Conservation (phyloP, 306 rosid species). For the Begonia fuchsioides region DNA sequence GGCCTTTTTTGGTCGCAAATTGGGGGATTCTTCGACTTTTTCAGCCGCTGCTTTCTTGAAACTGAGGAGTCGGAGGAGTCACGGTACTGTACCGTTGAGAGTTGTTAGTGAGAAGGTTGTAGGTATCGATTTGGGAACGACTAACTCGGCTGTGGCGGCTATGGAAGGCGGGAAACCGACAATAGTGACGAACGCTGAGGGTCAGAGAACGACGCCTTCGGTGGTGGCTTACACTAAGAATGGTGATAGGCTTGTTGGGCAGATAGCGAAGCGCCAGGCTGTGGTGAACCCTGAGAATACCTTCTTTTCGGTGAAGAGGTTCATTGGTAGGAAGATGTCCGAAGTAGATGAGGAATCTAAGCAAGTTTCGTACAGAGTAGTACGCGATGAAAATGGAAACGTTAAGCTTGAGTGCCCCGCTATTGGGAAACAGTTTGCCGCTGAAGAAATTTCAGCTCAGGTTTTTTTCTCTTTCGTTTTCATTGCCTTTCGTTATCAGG, state of each 20-base stretch:
- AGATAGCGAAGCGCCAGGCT: slow-evolving; percentile 54
- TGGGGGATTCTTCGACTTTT: slow-evolving; percentile 11
- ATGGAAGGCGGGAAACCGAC: slow-evolving; percentile 57
- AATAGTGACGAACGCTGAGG: slow-evolving; percentile 49
- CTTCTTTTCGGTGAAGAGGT: slow-evolving; percentile 49
- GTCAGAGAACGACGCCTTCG: slow-evolving; percentile 46
- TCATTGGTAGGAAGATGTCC: slow-evolving; percentile 47
- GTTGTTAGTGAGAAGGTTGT: slow-evolving; percentile 72
- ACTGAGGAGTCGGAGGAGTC: slow-evolving; percentile 15
- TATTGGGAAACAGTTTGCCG: slow-evolving; percentile 45
- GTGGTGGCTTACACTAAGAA: slow-evolving; percentile 51
- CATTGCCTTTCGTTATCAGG: too few species aligned
- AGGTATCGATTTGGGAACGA: slow-evolving; percentile 54
- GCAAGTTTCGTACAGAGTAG: slow-evolving; percentile 45
- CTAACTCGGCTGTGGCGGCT: slow-evolving; percentile 56
- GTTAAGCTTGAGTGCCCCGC: slow-evolving; percentile 53
- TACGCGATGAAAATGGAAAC: slow-evolving; percentile 43
- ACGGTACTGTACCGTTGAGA: slow-evolving; percentile 24
- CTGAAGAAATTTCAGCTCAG: slow-evolving; percentile 55
- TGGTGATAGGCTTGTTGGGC: slow-evolving; percentile 49
- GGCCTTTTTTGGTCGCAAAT: slow-evolving; percentile 35
- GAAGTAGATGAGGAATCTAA: slow-evolving; percentile 53
- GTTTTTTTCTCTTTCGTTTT: slow-evolving; percentile 7
- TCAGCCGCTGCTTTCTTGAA: slow-evolving; percentile 27
- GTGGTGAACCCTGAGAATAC: slow-evolving; percentile 53